Percentiles rank a stretch among this genome's conserved stretches.
Conservation (phyloP, 2,329 filamentous ascomycete species). For the Aspergillus glaucus region DNA sequence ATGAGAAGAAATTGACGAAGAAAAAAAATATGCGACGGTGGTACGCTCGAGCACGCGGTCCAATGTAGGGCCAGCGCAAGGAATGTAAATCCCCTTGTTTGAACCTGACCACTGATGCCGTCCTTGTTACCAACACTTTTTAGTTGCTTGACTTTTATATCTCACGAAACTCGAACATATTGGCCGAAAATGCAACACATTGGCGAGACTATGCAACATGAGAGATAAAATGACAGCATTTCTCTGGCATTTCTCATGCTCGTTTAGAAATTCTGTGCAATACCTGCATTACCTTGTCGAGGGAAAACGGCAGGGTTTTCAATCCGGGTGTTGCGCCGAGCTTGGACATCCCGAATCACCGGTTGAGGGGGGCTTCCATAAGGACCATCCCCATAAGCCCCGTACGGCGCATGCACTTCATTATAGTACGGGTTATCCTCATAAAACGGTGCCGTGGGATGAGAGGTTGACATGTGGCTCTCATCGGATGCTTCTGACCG, state of each 20-base stretch:
- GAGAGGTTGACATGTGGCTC: conserved; percentile 41
- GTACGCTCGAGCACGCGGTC: too few species aligned
- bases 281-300: conserved; percentile 82
- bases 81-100: too few species aligned
- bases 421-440: conserved; percentile 52
- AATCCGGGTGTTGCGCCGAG: conserved; percentile 87
- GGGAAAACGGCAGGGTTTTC: conserved; percentile 85
- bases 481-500: conserved; percentile 62
- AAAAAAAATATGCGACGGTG: too few species aligned
- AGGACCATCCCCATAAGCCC: conserved; percentile 50
- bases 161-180: too few species aligned
- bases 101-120: too few species aligned
- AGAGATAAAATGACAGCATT: too few species aligned
- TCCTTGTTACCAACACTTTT: too few species aligned
- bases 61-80: too few species aligned
- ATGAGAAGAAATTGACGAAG: neutral
- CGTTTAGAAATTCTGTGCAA: conserved; percentile 90
- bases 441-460: conserved; percentile 47
- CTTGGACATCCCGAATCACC: conserved; percentile 87
- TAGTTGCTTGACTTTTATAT: too few species aligned
- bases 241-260: neutral
- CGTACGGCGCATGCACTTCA: conserved; percentile 37
- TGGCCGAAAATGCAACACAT: too few species aligned
- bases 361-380: conserved; percentile 59
- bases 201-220: too few species aligned